Evolutionary conservation across 495 filamentous ascomycete genomes (phyloP).

Genomic region (Astrothelium subdiscretum): DNA sequence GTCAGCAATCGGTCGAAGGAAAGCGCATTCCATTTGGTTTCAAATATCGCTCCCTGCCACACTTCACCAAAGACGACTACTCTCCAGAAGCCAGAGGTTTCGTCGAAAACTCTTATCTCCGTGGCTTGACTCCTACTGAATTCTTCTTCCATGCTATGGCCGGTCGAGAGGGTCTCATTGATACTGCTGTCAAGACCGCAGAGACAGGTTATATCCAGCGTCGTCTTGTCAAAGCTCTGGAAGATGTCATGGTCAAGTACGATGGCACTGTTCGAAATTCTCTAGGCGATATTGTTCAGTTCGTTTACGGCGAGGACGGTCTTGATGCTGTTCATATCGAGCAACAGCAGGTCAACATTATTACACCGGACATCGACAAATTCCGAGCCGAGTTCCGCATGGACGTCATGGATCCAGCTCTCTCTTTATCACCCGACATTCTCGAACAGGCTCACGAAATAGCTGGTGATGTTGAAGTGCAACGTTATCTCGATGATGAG

Average conservation of each 20-base stretch:
- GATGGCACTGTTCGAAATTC: conserved; percentile 97
- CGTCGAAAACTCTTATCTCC: conserved; percentile 97
- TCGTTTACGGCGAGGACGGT: conserved; percentile 95
- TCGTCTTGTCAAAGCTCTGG: conserved; percentile 91
- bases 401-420: conserved; percentile 76
- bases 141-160: conserved; percentile 99
- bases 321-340: conserved; percentile 86
- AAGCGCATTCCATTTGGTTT: conserved; percentile 99
- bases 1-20: conserved; percentile 94
- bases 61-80: conserved; percentile 99
- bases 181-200: conserved; percentile 98
- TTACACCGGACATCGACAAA: conserved; percentile 56
- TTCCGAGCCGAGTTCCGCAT: conserved; percentile 74
- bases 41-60: conserved; percentile 92
- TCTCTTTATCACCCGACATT: conserved; percentile 53
- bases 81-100: conserved; percentile 94
- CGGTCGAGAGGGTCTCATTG: conserved; percentile 98
- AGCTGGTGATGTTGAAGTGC: conserved; percentile 70
- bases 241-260: conserved; percentile 96
- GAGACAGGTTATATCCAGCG: conserved; percentile 99
- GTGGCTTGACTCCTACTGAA: conserved; percentile 87
- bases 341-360: conserved; percentile 76
- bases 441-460: conserved; percentile 84
- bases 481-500: conserved; percentile 76
- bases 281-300: conserved; percentile 91